Percentiles rank a stretch among this genome's conserved stretches.
phyloP scores from a whole-genome alignment of 345 rosid species.

The Linum lewisii region DNA sequence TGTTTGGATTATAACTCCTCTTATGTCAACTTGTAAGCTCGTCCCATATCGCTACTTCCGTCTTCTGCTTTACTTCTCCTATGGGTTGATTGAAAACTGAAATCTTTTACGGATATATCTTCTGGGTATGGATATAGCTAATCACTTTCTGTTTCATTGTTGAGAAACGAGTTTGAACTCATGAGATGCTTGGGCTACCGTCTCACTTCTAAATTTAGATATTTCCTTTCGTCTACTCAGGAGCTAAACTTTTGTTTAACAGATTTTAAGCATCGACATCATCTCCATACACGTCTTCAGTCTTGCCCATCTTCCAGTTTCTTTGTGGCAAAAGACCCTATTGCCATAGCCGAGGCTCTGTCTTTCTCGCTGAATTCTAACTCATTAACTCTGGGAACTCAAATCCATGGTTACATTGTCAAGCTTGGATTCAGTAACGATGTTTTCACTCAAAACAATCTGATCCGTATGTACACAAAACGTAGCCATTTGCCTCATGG shows the following conservation, averaged over 20 bases:
- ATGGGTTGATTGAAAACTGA: no score
- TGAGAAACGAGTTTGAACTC: no score
- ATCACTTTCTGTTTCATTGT: no score
- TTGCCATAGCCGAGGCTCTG: constrained; percentile 16
- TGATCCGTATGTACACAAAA: constrained; percentile 19
- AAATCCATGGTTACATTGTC: constrained; percentile 24
- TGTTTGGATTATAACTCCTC: no score
- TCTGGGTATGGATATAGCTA: no score
- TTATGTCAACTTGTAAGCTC: no score
- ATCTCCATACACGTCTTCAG: background rate
- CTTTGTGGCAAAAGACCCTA: constrained; percentile 12
- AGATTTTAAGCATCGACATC: background rate
- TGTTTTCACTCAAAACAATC: constrained; percentile 24
- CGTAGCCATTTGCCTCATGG: constrained; percentile 16
- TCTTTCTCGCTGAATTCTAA: constrained; percentile 12
- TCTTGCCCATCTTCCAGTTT: background rate
- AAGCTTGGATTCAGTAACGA: constrained; percentile 22
- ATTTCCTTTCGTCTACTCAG: background rate
- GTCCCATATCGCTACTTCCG: no score
- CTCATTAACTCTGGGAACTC: constrained; percentile 21
- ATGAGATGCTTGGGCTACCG: background rate
- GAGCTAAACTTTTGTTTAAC: background rate
- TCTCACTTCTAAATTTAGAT: background rate
- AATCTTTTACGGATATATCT: no score
- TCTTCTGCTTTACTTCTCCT: no score